phyloP scores from a whole-genome alignment of 2,329 filamentous ascomycete species.

The Penicillium sclerotigenum region DNA sequence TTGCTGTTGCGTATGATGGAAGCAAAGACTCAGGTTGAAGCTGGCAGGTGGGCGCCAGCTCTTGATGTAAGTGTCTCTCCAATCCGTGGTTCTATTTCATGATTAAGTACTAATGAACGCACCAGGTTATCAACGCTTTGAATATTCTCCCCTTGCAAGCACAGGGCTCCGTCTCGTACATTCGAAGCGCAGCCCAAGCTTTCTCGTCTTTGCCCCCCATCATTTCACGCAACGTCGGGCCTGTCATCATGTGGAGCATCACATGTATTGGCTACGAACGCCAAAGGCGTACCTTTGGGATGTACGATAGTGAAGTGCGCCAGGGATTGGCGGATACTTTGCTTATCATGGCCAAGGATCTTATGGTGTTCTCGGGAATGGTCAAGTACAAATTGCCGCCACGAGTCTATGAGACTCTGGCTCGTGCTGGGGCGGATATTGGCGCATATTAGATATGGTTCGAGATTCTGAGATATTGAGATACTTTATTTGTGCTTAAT shows the following conservation, averaged over 20 bases:
- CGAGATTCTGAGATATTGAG: background rate
- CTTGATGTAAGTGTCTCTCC: slow-evolving; percentile 57
- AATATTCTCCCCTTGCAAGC: slow-evolving; percentile 78
- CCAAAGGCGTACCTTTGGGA: slow-evolving; percentile 64
- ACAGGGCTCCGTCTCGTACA: slow-evolving; percentile 68
- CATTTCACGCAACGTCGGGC: slow-evolving; percentile 84
- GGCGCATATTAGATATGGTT: slow-evolving; percentile 36
- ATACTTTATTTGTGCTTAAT: background rate
- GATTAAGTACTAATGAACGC: slow-evolving; percentile 8
- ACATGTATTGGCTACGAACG: slow-evolving; percentile 78
- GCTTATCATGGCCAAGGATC: slow-evolving; percentile 77
- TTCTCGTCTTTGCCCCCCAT: slow-evolving; percentile 76
- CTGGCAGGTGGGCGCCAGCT: slow-evolving; percentile 58
- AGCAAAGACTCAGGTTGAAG: slow-evolving; percentile 59
- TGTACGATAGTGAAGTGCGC: slow-evolving; percentile 60
- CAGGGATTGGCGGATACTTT: slow-evolving; percentile 62
- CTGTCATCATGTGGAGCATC: slow-evolving; percentile 91
- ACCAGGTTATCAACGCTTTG: slow-evolving; percentile 67
- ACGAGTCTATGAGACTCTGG: slow-evolving; percentile 82
- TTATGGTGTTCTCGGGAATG: slow-evolving; percentile 92
- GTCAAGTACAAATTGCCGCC: slow-evolving; percentile 86
- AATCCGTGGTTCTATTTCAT: slow-evolving; percentile 3
- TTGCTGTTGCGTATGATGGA: slow-evolving; percentile 60
- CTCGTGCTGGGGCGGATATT: slow-evolving; percentile 70
- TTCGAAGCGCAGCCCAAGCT: slow-evolving; percentile 74